Percentiles rank a stretch among this genome's conserved stretches.
phyloP scores from a whole-genome alignment of 306 rosid species.

The Cucumis cinereus region DNA sequence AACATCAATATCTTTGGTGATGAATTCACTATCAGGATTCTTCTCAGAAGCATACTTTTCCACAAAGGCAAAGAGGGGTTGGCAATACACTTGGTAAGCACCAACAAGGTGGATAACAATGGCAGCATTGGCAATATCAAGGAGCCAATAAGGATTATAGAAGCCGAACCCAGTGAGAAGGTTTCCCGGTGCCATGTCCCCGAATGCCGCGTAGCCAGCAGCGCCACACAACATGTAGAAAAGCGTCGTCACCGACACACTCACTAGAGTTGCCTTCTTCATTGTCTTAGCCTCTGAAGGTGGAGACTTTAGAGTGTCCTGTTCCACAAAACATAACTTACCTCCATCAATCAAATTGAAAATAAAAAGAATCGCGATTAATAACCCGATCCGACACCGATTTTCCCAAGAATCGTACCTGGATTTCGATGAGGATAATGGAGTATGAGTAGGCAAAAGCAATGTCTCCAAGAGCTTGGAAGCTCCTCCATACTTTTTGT shows the following conservation, averaged over 20 bases:
- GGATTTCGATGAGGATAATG: slow-evolving; percentile 72
- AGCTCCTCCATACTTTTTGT: slow-evolving; percentile 59
- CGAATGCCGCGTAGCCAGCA: slow-evolving; percentile 60
- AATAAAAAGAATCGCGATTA: background rate
- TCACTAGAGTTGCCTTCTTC: slow-evolving; percentile 36
- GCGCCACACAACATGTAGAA: slow-evolving; percentile 73
- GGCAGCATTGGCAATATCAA: slow-evolving; percentile 66
- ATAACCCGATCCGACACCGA: background rate
- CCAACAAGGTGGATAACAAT: slow-evolving; percentile 64
- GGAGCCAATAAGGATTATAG: slow-evolving; percentile 49
- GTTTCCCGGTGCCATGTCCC: slow-evolving; percentile 52
- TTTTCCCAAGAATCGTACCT: slow-evolving; percentile 25
- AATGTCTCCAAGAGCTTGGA: slow-evolving; percentile 75
- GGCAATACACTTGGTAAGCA: slow-evolving; percentile 59
- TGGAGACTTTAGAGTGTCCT: slow-evolving; percentile 57
- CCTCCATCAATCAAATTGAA: background rate
- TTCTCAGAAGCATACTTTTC: slow-evolving; percentile 19
- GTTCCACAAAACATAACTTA: slow-evolving; percentile 1
- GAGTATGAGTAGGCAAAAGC: slow-evolving; percentile 92
- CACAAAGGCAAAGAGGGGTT: slow-evolving; percentile 45
- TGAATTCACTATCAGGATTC: slow-evolving; percentile 27
- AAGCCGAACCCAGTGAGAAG: slow-evolving; percentile 49
- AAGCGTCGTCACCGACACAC: slow-evolving; percentile 36
- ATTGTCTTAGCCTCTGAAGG: slow-evolving; percentile 53
- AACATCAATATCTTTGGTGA: slow-evolving; percentile 27